Base-by-base conservation (phyloP, 371 early-diverging fungal genomes). In the Apophysomyces sp. region DNA sequence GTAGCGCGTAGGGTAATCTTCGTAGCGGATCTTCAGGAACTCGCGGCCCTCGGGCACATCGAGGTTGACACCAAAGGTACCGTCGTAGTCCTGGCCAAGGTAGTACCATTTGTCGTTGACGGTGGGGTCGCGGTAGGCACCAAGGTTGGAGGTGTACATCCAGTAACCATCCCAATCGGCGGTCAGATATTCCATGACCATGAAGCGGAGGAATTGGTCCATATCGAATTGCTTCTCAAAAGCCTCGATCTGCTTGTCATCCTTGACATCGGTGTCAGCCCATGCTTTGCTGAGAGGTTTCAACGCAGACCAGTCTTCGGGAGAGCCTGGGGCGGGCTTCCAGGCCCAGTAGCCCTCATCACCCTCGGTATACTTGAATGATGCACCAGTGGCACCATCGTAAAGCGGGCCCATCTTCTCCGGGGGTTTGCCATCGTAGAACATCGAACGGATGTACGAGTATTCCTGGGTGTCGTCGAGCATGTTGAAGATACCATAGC, bases 81-180 rank as follows among this genome's bases (percentile, higher is more conserved):
- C 84, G 61, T 84, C 84, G 49, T 72, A 84, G 40, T 84, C 84
- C 72, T 84, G 85, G 24, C 75, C 81, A 29, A 84, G 55, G 61
- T 65, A 84, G 65, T 75, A 79, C 80, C 81, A 81, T 18, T 59
- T 69, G 57, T 76, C 68, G 59, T 72, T 68, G 11, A 68, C 58
- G 31, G 71, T 64, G 29, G 67, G 69, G 32, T 77, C 77, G 34
- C 67, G 67, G 64, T 75, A 80, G 24, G 74, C 71, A 58, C 80
- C 80, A 61, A 61, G 62, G 63, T 80, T 80, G 52, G 74, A 73
- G 54, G 73, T 76, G 54, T 54, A 18, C 62, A 69, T 73, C 80
- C 80, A 80, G 67, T 80, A 80, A 26, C 71, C 80, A 30, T 80
- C 80, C 80, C 80, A 80, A 57, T 69, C 49, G 16, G 68, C 77